A percentile compares a stretch with the other conserved stretches of the same genome.
Evolutionary conservation across 2,329 filamentous ascomycete species (phyloP).

Genomic region (Fusarium palustre): DNA sequence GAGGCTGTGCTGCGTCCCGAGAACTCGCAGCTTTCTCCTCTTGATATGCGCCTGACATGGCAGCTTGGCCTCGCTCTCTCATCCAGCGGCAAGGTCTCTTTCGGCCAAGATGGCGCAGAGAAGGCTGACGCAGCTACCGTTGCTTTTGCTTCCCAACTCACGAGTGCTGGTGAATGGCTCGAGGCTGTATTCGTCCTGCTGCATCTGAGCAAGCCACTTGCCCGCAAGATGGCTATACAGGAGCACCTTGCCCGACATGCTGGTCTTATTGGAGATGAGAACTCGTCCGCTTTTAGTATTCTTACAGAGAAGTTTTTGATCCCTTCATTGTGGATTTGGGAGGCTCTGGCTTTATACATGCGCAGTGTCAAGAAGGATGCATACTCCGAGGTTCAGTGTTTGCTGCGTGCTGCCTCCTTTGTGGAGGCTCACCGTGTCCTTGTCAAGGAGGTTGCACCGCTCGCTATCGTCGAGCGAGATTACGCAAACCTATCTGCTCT

Average conservation of each 20-base stretch:
- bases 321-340: conserved; percentile 83
- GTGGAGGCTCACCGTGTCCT: conserved; percentile 88
- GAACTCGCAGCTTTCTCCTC: conserved; percentile 78
- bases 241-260: conserved; percentile 81
- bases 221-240: conserved; percentile 75
- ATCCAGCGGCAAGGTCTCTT: conserved; percentile 63
- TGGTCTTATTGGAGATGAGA: conserved; percentile 70
- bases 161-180: conserved; percentile 73
- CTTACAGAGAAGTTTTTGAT: conserved; percentile 76
- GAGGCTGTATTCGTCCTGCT: conserved; percentile 81
- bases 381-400: conserved; percentile 78
- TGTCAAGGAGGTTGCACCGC: conserved; percentile 81
- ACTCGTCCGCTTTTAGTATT: conserved; percentile 66
- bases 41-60: conserved; percentile 84
- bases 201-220: conserved; percentile 73
- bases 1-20: conserved; percentile 81
- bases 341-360: conserved; percentile 86
- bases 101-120: conserved; percentile 64
- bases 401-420: conserved; percentile 81
- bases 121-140: conserved; percentile 75
- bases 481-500: conserved; percentile 76
- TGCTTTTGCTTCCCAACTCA: conserved; percentile 73
- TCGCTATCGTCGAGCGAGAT: conserved; percentile 84
- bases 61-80: conserved; percentile 80
- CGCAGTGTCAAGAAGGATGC: conserved; percentile 78